Conservation (phyloP, 768 basidiomycete genomes). For the Plicaturopsis crispa region DNA sequence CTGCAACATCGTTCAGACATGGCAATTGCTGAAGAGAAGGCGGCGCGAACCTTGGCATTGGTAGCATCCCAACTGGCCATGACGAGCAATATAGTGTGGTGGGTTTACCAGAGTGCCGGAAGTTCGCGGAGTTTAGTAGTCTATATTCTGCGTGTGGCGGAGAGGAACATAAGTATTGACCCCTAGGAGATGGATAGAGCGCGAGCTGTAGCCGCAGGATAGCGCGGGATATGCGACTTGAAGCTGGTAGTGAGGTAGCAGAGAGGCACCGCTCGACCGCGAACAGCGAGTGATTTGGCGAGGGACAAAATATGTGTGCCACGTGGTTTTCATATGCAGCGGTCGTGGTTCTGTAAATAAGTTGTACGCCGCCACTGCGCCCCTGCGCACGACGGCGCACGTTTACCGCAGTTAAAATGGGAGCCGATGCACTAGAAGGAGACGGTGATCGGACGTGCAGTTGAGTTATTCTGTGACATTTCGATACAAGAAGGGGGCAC, state of each 20-base stretch:
- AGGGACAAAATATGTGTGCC: no score
- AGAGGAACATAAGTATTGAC: neutral
- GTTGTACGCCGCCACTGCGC: no score
- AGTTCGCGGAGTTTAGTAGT: neutral
- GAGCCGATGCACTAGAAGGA: no score
- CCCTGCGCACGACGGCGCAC: no score
- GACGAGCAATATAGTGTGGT: neutral
- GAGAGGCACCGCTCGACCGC: no score
- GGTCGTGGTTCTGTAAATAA: no score
- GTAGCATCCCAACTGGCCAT: conserved; percentile 23
- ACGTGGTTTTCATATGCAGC: no score
- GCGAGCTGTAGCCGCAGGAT: neutral
- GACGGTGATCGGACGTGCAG: no score
- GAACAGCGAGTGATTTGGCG: no score
- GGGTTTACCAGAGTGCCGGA: neutral
- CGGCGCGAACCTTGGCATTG: conserved; percentile 20
- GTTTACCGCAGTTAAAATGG: no score
- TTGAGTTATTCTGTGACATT: no score
- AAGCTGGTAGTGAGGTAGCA: neutral
- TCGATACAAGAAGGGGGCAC: no score
- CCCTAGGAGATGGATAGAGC: neutral
- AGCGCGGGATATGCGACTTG: neutral
- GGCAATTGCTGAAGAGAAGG: neutral
- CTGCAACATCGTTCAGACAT: conserved; percentile 25
- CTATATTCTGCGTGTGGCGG: neutral